phyloP scores from a whole-genome alignment of 169 alveolate genomes.

The Fabrea salina region DNA sequence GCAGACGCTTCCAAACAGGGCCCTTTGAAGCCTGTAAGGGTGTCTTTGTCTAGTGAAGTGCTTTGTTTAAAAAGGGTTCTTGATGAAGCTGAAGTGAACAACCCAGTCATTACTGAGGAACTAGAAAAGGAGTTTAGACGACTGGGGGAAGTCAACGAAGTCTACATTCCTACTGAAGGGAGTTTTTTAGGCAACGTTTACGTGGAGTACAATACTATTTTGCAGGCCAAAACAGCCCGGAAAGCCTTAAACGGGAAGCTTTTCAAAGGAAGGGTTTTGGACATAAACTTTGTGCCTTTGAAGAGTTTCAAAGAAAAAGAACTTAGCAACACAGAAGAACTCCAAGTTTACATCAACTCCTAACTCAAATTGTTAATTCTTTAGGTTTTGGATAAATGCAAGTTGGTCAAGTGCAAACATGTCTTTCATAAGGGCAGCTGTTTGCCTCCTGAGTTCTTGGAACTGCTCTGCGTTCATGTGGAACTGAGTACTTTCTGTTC shows the following conservation, averaged over 20 bases:
- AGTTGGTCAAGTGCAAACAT: constrained; percentile 6
- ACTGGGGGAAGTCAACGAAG: constrained; percentile 46
- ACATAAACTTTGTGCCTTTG: neutral
- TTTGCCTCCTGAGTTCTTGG: constrained; percentile 22
- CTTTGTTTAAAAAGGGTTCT: constrained; percentile 42
- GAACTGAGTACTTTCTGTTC: neutral
- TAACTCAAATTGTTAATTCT: neutral
- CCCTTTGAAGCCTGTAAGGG: constrained; percentile 35
- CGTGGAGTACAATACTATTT: neutral
- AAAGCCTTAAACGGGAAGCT: neutral
- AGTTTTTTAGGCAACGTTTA: constrained; percentile 14
- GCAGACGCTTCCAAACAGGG: constrained; percentile 40
- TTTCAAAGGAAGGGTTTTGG: neutral
- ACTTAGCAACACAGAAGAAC: neutral
- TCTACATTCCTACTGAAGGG: constrained; percentile 52
- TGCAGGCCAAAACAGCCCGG: constrained; percentile 2
- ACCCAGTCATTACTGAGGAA: constrained; percentile 44
- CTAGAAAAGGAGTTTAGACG: constrained; percentile 39
- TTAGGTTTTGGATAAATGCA: constrained; percentile 7
- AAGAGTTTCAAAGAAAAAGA: constrained; percentile 25
- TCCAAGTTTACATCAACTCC: constrained; percentile 3
- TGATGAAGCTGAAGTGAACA: constrained; percentile 36
- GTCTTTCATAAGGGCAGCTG: neutral
- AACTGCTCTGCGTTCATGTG: constrained; percentile 20
- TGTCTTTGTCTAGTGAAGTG: constrained; percentile 40